Evolutionary conservation across 805 yeast genomes (phyloP).

Genomic region (Zygosaccharomyces bisporus): DNA sequence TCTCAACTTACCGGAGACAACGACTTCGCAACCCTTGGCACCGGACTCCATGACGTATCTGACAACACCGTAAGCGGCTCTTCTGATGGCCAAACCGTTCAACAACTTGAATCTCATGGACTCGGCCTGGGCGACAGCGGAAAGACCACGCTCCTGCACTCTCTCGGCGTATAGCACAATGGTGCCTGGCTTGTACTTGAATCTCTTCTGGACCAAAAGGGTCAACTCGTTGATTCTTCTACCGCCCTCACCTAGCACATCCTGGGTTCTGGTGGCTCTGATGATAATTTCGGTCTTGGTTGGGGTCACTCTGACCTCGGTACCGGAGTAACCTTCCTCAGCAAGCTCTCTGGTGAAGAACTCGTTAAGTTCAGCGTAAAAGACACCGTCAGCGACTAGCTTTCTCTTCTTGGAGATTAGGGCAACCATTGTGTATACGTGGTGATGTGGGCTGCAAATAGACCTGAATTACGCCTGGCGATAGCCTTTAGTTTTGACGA

Average conservation of each 20-base stretch:
- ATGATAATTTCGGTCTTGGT: constrained; percentile 96
- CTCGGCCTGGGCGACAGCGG: constrained; percentile 99
- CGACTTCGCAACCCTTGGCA: constrained; percentile 99
- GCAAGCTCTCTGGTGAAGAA: constrained; percentile 99
- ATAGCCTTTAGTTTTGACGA: neutral
- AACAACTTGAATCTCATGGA: constrained; percentile 96
- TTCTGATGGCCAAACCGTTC: constrained; percentile 98
- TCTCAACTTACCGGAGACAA: constrained; percentile 98
- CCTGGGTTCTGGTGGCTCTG: constrained; percentile 98
- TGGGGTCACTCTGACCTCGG: constrained; percentile 98
- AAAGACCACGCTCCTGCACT: constrained; percentile 98
- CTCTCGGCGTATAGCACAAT: constrained; percentile 96
- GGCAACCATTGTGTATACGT: constrained; percentile 35
- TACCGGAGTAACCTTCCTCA: constrained; percentile 99
- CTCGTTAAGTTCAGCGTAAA: constrained; percentile 99
- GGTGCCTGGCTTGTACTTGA: constrained; percentile 91
- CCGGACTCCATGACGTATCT: constrained; percentile 99
- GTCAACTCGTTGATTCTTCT: constrained; percentile 99
- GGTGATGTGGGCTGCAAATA: too few relatives aligned
- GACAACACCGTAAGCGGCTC: constrained; percentile 99
- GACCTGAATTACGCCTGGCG: too few relatives aligned
- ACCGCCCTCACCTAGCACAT: constrained; percentile 99
- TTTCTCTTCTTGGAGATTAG: constrained; percentile 95
- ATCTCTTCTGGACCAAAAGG: constrained; percentile 96
- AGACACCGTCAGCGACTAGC: constrained; percentile 99